A percentile compares a stretch with the other conserved stretches of the same genome.
These are phyloP conservation scores for Eruca vesicaria DNA, from an alignment of 441 rosid species.

Conservation along the genomic window DNA sequence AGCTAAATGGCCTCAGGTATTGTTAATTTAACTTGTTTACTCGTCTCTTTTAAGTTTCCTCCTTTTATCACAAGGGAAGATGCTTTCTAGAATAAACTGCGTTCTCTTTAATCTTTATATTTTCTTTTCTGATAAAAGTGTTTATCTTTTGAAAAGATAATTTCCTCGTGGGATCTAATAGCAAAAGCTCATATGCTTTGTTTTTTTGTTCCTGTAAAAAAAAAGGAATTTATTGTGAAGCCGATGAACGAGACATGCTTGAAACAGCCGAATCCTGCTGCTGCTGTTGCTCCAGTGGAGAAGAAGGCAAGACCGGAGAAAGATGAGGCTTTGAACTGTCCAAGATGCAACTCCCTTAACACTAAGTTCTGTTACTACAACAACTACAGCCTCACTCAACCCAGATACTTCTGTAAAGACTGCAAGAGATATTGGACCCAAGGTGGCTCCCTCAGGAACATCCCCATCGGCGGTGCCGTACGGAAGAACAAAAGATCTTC, in stretches of 20 bases:
- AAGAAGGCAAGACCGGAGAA: conserved; percentile 64
- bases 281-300: conserved; percentile 40
- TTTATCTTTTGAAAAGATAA: background rate
- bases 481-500: conserved; percentile 83
- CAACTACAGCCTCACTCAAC: conserved; percentile 95
- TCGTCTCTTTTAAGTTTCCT: conserved; percentile 7
- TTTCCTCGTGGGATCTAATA: background rate
- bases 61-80: background rate
- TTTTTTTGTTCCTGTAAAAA: conserved; percentile 20
- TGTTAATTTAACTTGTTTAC: background rate
- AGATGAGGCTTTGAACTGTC: conserved; percentile 80
- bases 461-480: conserved; percentile 94
- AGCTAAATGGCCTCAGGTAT: conserved; percentile 94
- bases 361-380: conserved; percentile 97
- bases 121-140: background rate
- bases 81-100: conserved; percentile 8
- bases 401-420: conserved; percentile 90
- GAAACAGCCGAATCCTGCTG: conserved; percentile 27
- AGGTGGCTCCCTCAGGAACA: conserved; percentile 88
- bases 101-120: conserved; percentile 19
- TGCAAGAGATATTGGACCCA: conserved; percentile 96
- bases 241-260: conserved; percentile 72
- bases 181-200: background rate
- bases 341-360: conserved; percentile 90
- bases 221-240: conserved; percentile 77